Percentiles rank a stretch among this genome's conserved stretches.
Conservation (phyloP, 2,329 filamentous ascomycete species). For the Ophiostoma sp. region DNA sequence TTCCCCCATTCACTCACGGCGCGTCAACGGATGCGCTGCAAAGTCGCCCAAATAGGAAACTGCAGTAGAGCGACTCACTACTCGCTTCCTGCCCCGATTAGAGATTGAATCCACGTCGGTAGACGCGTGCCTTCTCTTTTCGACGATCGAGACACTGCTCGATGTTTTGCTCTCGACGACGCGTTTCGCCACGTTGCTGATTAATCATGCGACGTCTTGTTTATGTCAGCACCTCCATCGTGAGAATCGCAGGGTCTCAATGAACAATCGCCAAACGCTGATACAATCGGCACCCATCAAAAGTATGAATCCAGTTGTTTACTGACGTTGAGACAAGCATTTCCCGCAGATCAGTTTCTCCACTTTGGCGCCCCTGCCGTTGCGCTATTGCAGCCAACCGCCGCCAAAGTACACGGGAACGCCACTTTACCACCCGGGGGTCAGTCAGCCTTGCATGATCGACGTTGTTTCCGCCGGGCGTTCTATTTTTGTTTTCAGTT, state of each 20-base stretch:
- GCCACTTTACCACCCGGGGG: not conserved
- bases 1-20: not conserved
- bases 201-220: not conserved
- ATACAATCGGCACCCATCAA: too few species aligned
- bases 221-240: not conserved
- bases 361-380: not conserved
- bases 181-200: not conserved
- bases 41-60: not conserved
- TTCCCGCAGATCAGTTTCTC: not conserved
- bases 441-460: not conserved
- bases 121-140: not conserved
- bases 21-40: not conserved
- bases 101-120: not conserved
- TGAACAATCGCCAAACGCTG: too few species aligned
- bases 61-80: not conserved
- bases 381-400: not conserved
- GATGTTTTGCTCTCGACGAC: too few species aligned
- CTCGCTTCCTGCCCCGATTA: not conserved
- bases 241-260: not conserved
- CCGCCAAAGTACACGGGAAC: not conserved
- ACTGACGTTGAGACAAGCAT: conserved; percentile 9
- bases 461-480: not conserved
- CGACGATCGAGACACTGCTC: not conserved
- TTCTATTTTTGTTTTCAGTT: not conserved
- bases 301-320: not conserved